Evolutionary conservation across 345 rosid genomes (phyloP).

Genomic region (Euphorbia lathyris): DNA sequence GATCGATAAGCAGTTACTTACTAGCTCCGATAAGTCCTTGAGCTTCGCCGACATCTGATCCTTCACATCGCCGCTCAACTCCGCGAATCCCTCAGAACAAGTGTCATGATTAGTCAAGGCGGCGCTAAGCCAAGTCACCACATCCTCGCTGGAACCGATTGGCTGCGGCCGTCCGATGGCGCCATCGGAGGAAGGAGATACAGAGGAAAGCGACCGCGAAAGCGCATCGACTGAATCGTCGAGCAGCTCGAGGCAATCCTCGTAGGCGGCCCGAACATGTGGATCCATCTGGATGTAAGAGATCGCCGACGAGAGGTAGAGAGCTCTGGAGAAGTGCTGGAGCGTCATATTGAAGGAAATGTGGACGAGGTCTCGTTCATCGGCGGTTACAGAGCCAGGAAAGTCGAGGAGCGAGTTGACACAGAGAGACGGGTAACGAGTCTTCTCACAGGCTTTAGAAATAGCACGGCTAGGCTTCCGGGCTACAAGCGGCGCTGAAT

Average conservation of each 20-base stretch:
- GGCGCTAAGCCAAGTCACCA: slow-evolving; percentile 90
- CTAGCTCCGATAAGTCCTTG: slow-evolving; percentile 79
- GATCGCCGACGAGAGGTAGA: slow-evolving; percentile 53
- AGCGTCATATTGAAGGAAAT: slow-evolving; percentile 91
- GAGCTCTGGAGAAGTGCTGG: slow-evolving; percentile 73
- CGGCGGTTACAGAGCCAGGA: slow-evolving; percentile 61
- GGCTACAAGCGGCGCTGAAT: not conserved
- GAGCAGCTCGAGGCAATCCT: slow-evolving; percentile 81
- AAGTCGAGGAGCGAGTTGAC: slow-evolving; percentile 59
- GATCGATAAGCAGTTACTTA: slow-evolving; percentile 85
- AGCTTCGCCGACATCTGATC: slow-evolving; percentile 50
- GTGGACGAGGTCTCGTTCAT: slow-evolving; percentile 72
- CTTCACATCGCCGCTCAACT: slow-evolving; percentile 52
- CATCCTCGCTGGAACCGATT: slow-evolving; percentile 51
- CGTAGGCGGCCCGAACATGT: slow-evolving; percentile 68
- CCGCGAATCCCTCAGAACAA: slow-evolving; percentile 77
- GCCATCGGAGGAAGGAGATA: slow-evolving; percentile 27
- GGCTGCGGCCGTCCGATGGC: not conserved
- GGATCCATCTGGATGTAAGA: slow-evolving; percentile 56
- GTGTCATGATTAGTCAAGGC: slow-evolving; percentile 95
- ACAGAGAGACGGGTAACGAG: slow-evolving; percentile 69
- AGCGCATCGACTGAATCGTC: slow-evolving; percentile 85
- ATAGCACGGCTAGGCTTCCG: slow-evolving; percentile 77
- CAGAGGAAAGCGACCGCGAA: slow-evolving; percentile 55
- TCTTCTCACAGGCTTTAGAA: slow-evolving; percentile 54